A percentile compares a stretch with the other conserved stretches of the same genome.
Conservation (phyloP, 345 rosid genomes). For the Rubroshorea leprosula region DNA sequence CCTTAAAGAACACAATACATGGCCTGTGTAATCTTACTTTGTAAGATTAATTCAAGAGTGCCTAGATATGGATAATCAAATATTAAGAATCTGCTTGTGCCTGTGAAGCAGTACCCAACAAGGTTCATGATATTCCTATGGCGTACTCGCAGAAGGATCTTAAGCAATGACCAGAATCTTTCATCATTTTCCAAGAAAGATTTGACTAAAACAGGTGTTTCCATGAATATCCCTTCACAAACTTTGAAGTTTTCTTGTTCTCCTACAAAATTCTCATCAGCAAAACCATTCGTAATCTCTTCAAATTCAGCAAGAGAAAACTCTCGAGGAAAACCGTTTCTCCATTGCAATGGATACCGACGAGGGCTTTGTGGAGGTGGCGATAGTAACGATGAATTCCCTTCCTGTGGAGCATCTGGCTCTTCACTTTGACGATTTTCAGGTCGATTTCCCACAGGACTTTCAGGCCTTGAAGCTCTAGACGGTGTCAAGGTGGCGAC, state of each 20-base stretch:
- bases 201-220: slow-evolving; percentile 26
- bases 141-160: slow-evolving; percentile 31
- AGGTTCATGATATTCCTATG: slow-evolving; percentile 43
- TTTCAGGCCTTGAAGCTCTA: no score
- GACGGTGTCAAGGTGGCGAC: no score
- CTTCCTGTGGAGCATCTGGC: slow-evolving; percentile 8
- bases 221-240: slow-evolving; percentile 31
- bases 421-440: slow-evolving; percentile 2
- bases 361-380: slow-evolving; percentile 12
- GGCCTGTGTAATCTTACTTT: slow-evolving; percentile 24
- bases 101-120: slow-evolving; percentile 41
- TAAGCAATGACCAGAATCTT: slow-evolving; percentile 35
- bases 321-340: slow-evolving; percentile 35
- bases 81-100: slow-evolving; percentile 25
- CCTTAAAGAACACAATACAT: no score
- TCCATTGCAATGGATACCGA: slow-evolving; percentile 42
- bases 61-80: slow-evolving; percentile 29
- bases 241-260: not conserved
- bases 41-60: slow-evolving; percentile 29
- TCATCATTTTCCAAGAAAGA: slow-evolving; percentile 28
- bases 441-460: not conserved
- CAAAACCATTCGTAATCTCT: slow-evolving; percentile 30
- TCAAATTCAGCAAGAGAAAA: slow-evolving; percentile 34
- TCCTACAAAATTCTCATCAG: slow-evolving; percentile 12
- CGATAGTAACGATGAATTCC: slow-evolving; percentile 4